These are phyloP conservation scores for Pleodorina starrii DNA, from an alignment of 139 green algal species.

Conservation along the genomic window DNA sequence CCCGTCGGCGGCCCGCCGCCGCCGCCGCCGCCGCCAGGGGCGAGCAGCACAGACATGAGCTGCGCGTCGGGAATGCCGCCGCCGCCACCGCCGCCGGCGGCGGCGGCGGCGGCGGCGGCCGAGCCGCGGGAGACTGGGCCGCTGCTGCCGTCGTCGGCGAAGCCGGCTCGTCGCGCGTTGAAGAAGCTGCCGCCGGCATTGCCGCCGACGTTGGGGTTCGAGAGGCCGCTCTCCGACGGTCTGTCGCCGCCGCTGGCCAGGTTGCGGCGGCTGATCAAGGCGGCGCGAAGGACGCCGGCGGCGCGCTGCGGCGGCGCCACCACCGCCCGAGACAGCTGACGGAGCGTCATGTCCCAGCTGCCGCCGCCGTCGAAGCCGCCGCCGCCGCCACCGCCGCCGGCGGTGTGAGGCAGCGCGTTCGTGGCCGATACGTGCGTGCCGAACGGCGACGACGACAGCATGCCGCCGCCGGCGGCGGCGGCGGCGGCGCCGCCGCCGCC, in stretches of 20 bases:
- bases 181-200: conserved; percentile 33
- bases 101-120: neutral
- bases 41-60: neutral
- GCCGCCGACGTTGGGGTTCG: conserved; percentile 21
- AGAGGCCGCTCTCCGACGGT: neutral
- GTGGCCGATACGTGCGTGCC: too few relatives aligned
- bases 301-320: conserved; percentile 20
- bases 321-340: conserved; percentile 24
- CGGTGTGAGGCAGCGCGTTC: too few relatives aligned
- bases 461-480: neutral
- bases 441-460: neutral
- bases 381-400: too few relatives aligned
- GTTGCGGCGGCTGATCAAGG: conserved; percentile 17
- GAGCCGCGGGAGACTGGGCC: neutral
- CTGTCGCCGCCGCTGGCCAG: conserved; percentile 2
- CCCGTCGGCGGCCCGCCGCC: neutral
- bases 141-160: neutral
- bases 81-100: neutral
- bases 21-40: neutral
- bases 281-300: neutral
- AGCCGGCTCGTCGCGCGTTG: neutral
- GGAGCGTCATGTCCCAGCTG: conserved; percentile 42
- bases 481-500: neutral
- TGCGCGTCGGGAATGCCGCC: neutral
- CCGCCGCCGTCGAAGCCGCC: neutral